Conservation (phyloP, 2,329 filamentous ascomycete species). For the Hansfordia pulvinata region DNA sequence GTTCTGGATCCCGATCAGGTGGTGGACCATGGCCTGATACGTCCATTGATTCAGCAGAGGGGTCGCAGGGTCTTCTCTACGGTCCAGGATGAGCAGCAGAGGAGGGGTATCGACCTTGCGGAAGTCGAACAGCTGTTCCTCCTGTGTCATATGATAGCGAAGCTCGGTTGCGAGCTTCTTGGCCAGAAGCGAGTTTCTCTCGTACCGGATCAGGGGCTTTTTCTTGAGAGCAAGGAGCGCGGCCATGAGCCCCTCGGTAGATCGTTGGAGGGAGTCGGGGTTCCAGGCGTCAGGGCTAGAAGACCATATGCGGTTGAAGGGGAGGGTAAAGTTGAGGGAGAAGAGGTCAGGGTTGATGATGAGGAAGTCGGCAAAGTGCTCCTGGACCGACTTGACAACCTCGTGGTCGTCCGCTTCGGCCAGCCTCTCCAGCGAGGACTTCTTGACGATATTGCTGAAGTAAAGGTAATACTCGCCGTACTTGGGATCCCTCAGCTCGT, state of each 20-base stretch:
- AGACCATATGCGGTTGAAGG: slow-evolving; percentile 68
- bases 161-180: slow-evolving; percentile 92
- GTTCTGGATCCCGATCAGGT: slow-evolving; percentile 84
- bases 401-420: slow-evolving; percentile 97
- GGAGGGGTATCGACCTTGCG: slow-evolving; percentile 88
- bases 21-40: slow-evolving; percentile 99
- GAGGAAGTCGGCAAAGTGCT: slow-evolving; percentile 92
- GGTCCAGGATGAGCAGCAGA: slow-evolving; percentile 79
- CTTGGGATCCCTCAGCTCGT: slow-evolving; percentile 89
- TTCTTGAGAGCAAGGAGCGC: slow-evolving; percentile 85
- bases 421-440: slow-evolving; percentile 83
- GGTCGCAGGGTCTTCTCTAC: slow-evolving; percentile 88
- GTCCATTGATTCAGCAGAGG: slow-evolving; percentile 96
- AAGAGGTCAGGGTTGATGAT: slow-evolving; percentile 93
- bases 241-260: slow-evolving; percentile 77
- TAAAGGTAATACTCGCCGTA: slow-evolving; percentile 97
- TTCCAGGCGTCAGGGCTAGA: slow-evolving; percentile 80
- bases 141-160: slow-evolving; percentile 84
- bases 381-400: slow-evolving; percentile 84
- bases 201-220: slow-evolving; percentile 86
- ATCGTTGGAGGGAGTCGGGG: slow-evolving; percentile 70
- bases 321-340: slow-evolving; percentile 60
- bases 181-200: slow-evolving; percentile 77
- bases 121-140: slow-evolving; percentile 94
- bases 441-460: slow-evolving; percentile 96